Percentiles rank a stretch among this genome's conserved stretches.
Conservation (phyloP, 108 stramenopile species). For the Nitzschia putrida region DNA sequence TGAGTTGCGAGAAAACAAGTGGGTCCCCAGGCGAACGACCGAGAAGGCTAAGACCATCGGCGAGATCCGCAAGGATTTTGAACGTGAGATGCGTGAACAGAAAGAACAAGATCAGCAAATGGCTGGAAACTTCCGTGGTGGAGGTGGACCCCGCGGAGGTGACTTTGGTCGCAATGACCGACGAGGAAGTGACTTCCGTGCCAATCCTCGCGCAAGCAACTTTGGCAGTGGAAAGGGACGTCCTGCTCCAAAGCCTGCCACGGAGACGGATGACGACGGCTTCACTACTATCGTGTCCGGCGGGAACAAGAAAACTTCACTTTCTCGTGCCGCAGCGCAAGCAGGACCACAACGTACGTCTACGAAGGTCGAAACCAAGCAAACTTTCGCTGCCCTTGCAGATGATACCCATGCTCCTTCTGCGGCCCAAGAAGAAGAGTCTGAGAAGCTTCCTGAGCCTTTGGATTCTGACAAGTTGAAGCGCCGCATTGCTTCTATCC, state of each 20-base stretch:
- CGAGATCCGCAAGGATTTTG: slow-evolving; percentile 85
- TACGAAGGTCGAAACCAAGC: slow-evolving; percentile 21
- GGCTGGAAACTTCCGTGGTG: slow-evolving; percentile 37
- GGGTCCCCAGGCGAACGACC: slow-evolving; percentile 88
- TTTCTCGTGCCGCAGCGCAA: slow-evolving; percentile 10
- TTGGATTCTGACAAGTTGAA: slow-evolving; percentile 61
- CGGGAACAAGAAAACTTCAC: slow-evolving; percentile 17
- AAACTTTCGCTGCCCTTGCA: slow-evolving; percentile 30
- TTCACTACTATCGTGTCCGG: slow-evolving; percentile 52
- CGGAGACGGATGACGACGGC: slow-evolving; percentile 63
- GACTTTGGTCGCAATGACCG: slow-evolving; percentile 35
- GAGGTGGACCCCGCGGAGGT: slow-evolving; percentile 33
- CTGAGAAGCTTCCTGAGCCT: slow-evolving; percentile 12
- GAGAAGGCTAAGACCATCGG: slow-evolving; percentile 93
- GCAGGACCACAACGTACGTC: slow-evolving; percentile 19
- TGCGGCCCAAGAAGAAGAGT: neutral
- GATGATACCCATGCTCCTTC: slow-evolving; percentile 26
- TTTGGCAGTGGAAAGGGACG: slow-evolving; percentile 28
- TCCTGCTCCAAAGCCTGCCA: slow-evolving; percentile 25
- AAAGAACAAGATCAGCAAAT: slow-evolving; percentile 59
- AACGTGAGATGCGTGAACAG: slow-evolving; percentile 70
- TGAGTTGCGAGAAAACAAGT: slow-evolving; percentile 84
- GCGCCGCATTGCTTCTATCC: slow-evolving; percentile 63
- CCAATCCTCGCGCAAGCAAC: slow-evolving; percentile 22
- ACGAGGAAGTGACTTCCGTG: slow-evolving; percentile 20